phyloP scores from a whole-genome alignment of 129 eudicot species.

The Escallonia herrerae region DNA sequence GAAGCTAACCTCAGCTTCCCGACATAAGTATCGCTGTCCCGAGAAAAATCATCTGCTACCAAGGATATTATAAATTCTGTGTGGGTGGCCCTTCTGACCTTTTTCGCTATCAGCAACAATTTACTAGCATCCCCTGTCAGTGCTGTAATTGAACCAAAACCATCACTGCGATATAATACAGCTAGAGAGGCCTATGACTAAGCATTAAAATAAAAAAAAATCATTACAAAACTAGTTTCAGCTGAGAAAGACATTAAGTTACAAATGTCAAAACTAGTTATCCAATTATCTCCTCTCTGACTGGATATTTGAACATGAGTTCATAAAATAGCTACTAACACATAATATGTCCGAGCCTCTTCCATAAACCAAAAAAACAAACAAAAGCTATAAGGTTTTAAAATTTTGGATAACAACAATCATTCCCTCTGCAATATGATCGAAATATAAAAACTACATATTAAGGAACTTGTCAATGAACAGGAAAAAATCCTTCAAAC shows the following conservation, averaged over 20 bases:
- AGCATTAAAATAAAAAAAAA: neutral
- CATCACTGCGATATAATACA: neutral
- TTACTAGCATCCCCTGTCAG: conserved; percentile 63
- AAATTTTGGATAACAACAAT: too few relatives aligned
- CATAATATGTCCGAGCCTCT: too few relatives aligned
- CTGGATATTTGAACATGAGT: too few relatives aligned
- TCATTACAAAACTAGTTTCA: neutral
- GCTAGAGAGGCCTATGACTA: neutral
- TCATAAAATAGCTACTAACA: too few relatives aligned
- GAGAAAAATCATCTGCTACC: conserved; percentile 40
- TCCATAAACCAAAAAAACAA: too few relatives aligned
- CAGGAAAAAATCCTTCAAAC: too few relatives aligned
- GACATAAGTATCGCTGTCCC: conserved; percentile 46
- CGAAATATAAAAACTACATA: too few relatives aligned
- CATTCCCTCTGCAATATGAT: too few relatives aligned
- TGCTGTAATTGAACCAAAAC: conserved; percentile 31
- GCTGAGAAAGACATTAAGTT: neutral
- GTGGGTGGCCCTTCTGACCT: conserved; percentile 54
- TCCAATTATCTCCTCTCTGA: neutral
- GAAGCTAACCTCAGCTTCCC: conserved; percentile 67
- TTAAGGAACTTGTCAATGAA: too few relatives aligned
- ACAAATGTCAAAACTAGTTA: neutral
- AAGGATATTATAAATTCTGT: conserved; percentile 58
- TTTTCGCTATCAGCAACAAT: conserved; percentile 60
- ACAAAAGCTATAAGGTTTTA: too few relatives aligned